Percentiles rank a stretch among this genome's conserved stretches.
Conservation (phyloP, 2,329 filamentous ascomycete genomes). For the Cercospora janseana region DNA sequence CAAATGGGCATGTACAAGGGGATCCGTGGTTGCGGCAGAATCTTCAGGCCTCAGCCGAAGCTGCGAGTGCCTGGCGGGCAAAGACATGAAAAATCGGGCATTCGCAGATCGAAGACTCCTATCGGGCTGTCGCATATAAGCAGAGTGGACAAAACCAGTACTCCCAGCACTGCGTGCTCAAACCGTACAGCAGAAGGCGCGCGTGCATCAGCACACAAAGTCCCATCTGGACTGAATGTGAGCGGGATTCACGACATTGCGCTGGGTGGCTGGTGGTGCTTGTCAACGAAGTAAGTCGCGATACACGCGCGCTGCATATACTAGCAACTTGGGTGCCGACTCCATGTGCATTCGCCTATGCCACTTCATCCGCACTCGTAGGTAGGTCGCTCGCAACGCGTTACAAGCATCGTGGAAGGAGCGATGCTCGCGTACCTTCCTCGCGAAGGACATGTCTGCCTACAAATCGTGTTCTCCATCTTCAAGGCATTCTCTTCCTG, state of each 20-base stretch:
- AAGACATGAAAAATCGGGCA: slow-evolving; percentile 23
- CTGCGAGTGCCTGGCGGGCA: slow-evolving; percentile 44
- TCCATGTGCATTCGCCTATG: no score
- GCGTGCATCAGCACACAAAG: background rate
- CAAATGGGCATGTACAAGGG: slow-evolving; percentile 35
- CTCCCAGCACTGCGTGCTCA: no score
- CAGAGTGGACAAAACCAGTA: no score
- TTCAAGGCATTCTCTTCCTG: background rate
- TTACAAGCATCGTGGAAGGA: no score
- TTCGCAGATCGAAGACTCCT: no score
- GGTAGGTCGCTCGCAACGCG: no score
- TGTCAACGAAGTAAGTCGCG: slow-evolving; percentile 3
- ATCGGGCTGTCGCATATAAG: no score
- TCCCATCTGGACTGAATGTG: no score
- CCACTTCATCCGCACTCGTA: no score
- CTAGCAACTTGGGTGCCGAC: no score
- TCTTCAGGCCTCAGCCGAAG: slow-evolving; percentile 41
- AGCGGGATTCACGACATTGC: no score
- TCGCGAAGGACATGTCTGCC: background rate
- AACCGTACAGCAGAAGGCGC: background rate
- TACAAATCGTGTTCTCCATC: background rate
- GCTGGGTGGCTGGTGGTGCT: no score
- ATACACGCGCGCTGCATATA: slow-evolving; percentile 1
- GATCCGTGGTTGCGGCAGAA: slow-evolving; percentile 44
- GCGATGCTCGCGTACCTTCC: slow-evolving; percentile 8